Base-by-base conservation (phyloP, 352 stramenopile genomes). In the Phytophthora uliginosa region DNA sequence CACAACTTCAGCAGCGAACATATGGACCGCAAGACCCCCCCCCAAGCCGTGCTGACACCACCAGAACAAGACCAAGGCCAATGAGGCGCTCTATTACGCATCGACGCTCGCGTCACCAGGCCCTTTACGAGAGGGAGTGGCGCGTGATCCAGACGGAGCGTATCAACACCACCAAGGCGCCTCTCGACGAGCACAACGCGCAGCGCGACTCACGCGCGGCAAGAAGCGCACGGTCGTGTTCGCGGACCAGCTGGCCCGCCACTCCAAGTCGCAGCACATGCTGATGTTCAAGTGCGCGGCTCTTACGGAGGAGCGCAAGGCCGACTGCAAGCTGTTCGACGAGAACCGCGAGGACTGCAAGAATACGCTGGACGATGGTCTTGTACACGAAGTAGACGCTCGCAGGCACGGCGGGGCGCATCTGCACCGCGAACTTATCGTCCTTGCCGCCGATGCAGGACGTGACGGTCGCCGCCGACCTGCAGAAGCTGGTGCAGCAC, bases 391-490 rank as follows among this genome's bases (percentile, higher is more conserved):
- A 94, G 78, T 94, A 94, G 20, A 76, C 63, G 56, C 59, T 67
- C 17, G 63, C 74, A 13, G 78, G 77, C 28, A 82, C 66, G 20
- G 69, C 51, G 4, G 81, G 74, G 51, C 76, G 61, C 51, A 94
- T 77, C 71, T 90, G 83, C 42, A 95, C 82, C 8, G 88, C 88
- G 65, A 93, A 95, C 55, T 82, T 90, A 36, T 93, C 88, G 48
- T 93, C 80, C 63, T 91, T 92, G 71, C 88, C 88, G 62, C 88
- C 88, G 66, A 95, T 90, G 62, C 88, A 95, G 13, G 86, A 93
- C 55, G 88, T 95, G 18, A 95, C 84, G 17, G 77, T 83, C 20
- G 88, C 88, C 57, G 72, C 69, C n/a, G 26, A 28, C 38, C 38
- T 45, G 38, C 38, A 45, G 3, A 45, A 45, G 38, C 9, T 17